These are phyloP conservation scores for Beauveria sp. DNA, from an alignment of 2,329 filamentous ascomycete genomes.

Conservation along the genomic window DNA sequence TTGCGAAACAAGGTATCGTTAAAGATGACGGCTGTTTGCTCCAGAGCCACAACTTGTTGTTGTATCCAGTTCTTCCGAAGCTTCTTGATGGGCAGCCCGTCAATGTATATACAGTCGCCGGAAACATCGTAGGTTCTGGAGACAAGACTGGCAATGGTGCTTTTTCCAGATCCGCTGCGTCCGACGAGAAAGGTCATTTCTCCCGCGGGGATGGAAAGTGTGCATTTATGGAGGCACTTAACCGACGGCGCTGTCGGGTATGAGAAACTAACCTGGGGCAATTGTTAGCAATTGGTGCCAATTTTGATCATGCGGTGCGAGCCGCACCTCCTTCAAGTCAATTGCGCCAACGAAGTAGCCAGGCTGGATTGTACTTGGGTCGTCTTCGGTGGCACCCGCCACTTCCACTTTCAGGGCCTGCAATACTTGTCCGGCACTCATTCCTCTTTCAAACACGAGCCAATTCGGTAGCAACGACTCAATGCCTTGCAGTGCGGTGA, in stretches of 20 bases:
- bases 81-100: constrained; percentile 52
- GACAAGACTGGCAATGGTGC: constrained; percentile 74
- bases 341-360: constrained; percentile 56
- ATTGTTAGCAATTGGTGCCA: constrained; percentile 13
- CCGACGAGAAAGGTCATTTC: constrained; percentile 77
- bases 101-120: constrained; percentile 60
- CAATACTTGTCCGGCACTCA: constrained; percentile 61
- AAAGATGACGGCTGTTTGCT: constrained; percentile 77
- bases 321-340: constrained; percentile 57
- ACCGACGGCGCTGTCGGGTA: constrained; percentile 65
- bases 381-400: not conserved
- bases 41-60: constrained; percentile 69
- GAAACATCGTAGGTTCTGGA: constrained; percentile 66
- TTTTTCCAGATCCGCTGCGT: constrained; percentile 85
- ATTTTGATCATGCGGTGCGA: not conserved
- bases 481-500: constrained; percentile 68
- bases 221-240: constrained; percentile 51
- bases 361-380: constrained; percentile 21
- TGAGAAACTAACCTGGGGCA: constrained; percentile 64
- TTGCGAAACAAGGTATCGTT: constrained; percentile 73
- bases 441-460: constrained; percentile 71
- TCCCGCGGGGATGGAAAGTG: constrained; percentile 63
- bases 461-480: constrained; percentile 70
- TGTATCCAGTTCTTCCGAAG: constrained; percentile 67
- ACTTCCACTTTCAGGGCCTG: constrained; percentile 33